A percentile compares a stretch with the other conserved stretches of the same genome.
Conservation (phyloP, 352 stramenopile species). For the Pythium dissimile region DNA sequence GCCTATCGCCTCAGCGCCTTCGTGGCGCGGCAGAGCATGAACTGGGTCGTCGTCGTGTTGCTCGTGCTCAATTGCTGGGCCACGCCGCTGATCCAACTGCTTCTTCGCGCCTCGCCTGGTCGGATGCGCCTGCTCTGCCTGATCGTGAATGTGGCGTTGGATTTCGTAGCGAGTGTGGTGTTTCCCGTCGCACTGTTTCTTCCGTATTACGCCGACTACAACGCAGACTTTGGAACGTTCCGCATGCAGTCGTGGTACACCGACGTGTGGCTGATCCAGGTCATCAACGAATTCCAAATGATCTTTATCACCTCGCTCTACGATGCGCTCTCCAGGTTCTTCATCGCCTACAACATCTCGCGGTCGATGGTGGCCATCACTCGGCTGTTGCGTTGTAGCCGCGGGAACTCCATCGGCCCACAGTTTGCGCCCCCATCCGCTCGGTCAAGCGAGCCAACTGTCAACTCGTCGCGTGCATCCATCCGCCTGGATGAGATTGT, state of each 20-base stretch:
- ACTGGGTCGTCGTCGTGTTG: constrained; percentile 12
- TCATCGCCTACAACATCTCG: constrained; percentile 20
- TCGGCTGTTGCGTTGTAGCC: too few relatives aligned
- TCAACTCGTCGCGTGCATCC: neutral
- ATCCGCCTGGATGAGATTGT: neutral
- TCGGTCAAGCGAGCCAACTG: too few relatives aligned
- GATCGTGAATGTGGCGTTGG: constrained; percentile 13
- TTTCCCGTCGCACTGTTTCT: constrained; percentile 20
- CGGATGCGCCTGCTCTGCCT: constrained; percentile 9
- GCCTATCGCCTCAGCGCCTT: constrained; percentile 23
- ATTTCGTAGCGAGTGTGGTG: constrained; percentile 21
- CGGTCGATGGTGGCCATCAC: constrained; percentile 18
- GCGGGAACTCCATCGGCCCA: too few relatives aligned
- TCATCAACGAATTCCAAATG: constrained; percentile 25
- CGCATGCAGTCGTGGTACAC: constrained; percentile 17
- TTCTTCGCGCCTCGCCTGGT: neutral
- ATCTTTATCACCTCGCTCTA: constrained; percentile 18
- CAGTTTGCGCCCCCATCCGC: too few relatives aligned
- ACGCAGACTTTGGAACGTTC: constrained; percentile 11
- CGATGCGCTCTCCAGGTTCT: constrained; percentile 20
- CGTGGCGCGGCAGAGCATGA: constrained; percentile 23
- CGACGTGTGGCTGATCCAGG: constrained; percentile 24
- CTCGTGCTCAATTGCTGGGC: constrained; percentile 31
- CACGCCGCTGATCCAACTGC: constrained; percentile 16
- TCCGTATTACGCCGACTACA: constrained; percentile 21